Evolutionary conservation across 1,284 basidiomycete genomes (phyloP), one percentile per base, ranked within the genome.

Genomic region (Vanrija sp.): DNA sequence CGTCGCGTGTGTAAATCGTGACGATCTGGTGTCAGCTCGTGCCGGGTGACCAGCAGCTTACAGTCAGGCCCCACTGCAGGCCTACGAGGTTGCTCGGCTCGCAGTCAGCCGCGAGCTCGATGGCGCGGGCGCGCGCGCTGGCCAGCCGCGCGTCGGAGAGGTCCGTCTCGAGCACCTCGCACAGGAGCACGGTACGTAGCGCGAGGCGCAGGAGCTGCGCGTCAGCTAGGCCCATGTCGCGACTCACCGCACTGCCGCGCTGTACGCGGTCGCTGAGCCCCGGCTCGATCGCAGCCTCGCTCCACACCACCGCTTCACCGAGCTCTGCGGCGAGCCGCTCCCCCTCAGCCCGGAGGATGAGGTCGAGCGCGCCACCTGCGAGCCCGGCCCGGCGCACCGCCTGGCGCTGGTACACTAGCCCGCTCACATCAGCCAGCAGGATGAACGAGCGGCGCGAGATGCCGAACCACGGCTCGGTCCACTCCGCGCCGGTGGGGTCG

Each of bases 391-490:
- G 53, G 19, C 50, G 31, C 18, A 54, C 22, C 9, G 38, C 36
- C 7, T 51, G 46, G n/a, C 53, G 58, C 15, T 49, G 45, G 16
- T 47, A 45, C 22, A 63, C 55, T 20, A 63, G 44, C 35, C 47
- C 47, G 39, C 54, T 58, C 18, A 63, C 59, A 4, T 46, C 45
- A 5, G 49, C 56, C 24, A 60, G 41, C 27, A 53, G 41, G 35
- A 46, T 35, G 54, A 63, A 54, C 20, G 54, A 51, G 9, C 48
- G 44, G 9, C 61, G 54, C 6, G 57, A 53, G 19, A 59, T 41
- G 12, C 61, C 61, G 37, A 60, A 51, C 19, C 61, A 63, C 7
- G 51, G 47, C 49, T 63, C 61, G 20, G 61, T 54, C 61, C 61
- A 63, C 37, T 63, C 51, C 14, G 51, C 36, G 25, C 53, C 56